Evolutionary conservation across 768 basidiomycete genomes (phyloP).

Genomic region (Ramaria rubella): DNA sequence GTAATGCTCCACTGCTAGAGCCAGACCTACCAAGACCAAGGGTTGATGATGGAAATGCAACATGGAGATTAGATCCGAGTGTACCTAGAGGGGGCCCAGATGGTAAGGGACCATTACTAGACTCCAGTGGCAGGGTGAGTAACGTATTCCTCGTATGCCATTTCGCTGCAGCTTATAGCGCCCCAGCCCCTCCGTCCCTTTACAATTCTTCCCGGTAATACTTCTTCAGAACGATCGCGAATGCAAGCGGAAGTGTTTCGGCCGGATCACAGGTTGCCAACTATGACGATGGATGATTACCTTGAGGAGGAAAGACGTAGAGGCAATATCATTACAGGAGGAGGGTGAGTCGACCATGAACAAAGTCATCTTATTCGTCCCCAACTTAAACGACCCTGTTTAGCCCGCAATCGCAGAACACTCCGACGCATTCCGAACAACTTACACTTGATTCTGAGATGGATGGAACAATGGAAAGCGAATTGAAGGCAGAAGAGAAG

Average conservation of each 20-base stretch:
- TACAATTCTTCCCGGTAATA: conserved; percentile 76
- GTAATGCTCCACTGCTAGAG: conserved; percentile 36
- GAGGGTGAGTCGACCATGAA: conserved; percentile 56
- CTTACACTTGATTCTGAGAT: conserved; percentile 73
- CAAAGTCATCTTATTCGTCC: background rate
- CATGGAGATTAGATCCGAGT: conserved; percentile 70
- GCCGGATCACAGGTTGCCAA: conserved; percentile 77
- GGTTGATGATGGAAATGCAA: conserved; percentile 42
- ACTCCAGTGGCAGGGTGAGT: conserved; percentile 68
- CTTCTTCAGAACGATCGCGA: conserved; percentile 56
- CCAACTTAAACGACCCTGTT: conserved; percentile 1
- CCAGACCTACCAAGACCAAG: conserved; percentile 29
- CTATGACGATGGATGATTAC: conserved; percentile 95
- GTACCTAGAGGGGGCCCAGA: conserved; percentile 26
- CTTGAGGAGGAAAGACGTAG: conserved; percentile 75
- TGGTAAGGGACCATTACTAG: conserved; percentile 60
- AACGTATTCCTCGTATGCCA: background rate
- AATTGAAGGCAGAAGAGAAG: conserved; percentile 67
- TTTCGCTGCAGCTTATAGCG: conserved; percentile 1
- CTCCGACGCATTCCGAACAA: conserved; percentile 71
- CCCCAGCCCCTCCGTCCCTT: conserved; percentile 82
- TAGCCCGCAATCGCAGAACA: conserved; percentile 60
- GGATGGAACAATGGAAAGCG: conserved; percentile 69
- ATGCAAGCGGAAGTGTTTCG: conserved; percentile 80
- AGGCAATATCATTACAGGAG: conserved; percentile 82